Base-by-base conservation (phyloP, 2,329 filamentous ascomycete species). In the Pseudocercospora crystallina region DNA sequence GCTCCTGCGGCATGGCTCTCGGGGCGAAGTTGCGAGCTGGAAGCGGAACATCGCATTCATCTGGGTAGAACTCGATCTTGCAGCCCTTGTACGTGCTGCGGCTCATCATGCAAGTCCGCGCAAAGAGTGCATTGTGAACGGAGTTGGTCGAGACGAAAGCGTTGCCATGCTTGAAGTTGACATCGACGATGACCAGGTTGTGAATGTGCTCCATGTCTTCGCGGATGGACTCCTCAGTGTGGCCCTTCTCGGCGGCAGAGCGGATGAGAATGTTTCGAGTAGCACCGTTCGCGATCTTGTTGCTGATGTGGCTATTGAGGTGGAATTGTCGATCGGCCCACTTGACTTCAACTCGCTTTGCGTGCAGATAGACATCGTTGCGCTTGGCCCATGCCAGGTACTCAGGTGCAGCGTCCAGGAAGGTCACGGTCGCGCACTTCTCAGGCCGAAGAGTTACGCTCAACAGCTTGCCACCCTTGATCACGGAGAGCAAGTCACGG, bases 131-230 rank as follows among this genome's bases (percentile, higher is more conserved):
- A 55, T 86, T 85, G 62, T 86, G 80, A 8, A 95, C 79, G 0
- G 88, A 90, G 67, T 91, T 95, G 7, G 85, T 89, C 48, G 81
- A 84, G 57, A 95, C 82, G 66, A 81, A 81, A 51, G 80, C 86
- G 66, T 83, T 80, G 3, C 76, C 76, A 13, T 76, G 73, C 2
- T 71, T 69, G 66, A 87, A 85, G 7, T 72, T 70, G 38, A 94
- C 72, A 37, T 80, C 80, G 61, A 94, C 76, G 9, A 95, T 80
- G 15, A 85, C 74, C 1, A 95, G 76, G 55, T 89, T 88, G 72
- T 92, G 84, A 53, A 95, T 92, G 65, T 95, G 89, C 17, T 90
- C 85, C 33, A 94, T 76, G 61, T 95, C 87, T 4, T 84, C 78
- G 9, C 86, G 82, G 56, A 95, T 82, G 12, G 72, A 70, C 7